A percentile compares a stretch with the other conserved stretches of the same genome.
Conservation (phyloP, 192 early-diverging fungal species). For the Coemansia sp. region DNA sequence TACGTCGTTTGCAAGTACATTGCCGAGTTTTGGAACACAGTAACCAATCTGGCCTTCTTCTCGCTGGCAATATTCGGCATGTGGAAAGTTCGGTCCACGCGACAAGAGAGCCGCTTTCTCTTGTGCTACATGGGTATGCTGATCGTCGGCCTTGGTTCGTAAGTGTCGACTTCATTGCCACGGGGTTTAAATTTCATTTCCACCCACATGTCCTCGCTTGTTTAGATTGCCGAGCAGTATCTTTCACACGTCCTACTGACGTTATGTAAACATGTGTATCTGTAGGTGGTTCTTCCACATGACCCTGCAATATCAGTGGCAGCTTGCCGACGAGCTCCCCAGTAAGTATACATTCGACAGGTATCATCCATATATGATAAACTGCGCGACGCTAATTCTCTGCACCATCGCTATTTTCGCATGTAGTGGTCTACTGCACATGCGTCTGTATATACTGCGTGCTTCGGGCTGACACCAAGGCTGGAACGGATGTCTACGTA, state of each 20-base stretch:
- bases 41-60: slow-evolving; percentile 68
- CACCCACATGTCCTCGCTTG: not conserved
- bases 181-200: not conserved
- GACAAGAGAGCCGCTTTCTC: slow-evolving; percentile 57
- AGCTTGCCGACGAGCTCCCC: slow-evolving; percentile 80
- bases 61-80: slow-evolving; percentile 62
- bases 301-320: slow-evolving; percentile 70
- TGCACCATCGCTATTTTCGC: not conserved
- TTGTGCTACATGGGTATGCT: slow-evolving; percentile 61
- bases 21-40: slow-evolving; percentile 80
- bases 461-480: slow-evolving; percentile 52
- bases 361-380: slow-evolving; percentile 22
- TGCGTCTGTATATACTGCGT: slow-evolving; percentile 58
- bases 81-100: slow-evolving; percentile 50
- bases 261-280: not conserved
- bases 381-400: slow-evolving; percentile 3
- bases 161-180: slow-evolving; percentile 31
- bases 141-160: slow-evolving; percentile 70
- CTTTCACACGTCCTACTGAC: not conserved
- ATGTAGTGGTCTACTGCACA: slow-evolving; percentile 60
- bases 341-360: slow-evolving; percentile 43
- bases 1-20: slow-evolving; percentile 68
- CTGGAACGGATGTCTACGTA: slow-evolving; percentile 38
- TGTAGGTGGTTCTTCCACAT: slow-evolving; percentile 72
- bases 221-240: not conserved